A percentile compares a stretch with the other conserved stretches of the same genome.
Evolutionary conservation across 176 grass and related monocot species (phyloP).

Genomic region (Luzula sylvatica): DNA sequence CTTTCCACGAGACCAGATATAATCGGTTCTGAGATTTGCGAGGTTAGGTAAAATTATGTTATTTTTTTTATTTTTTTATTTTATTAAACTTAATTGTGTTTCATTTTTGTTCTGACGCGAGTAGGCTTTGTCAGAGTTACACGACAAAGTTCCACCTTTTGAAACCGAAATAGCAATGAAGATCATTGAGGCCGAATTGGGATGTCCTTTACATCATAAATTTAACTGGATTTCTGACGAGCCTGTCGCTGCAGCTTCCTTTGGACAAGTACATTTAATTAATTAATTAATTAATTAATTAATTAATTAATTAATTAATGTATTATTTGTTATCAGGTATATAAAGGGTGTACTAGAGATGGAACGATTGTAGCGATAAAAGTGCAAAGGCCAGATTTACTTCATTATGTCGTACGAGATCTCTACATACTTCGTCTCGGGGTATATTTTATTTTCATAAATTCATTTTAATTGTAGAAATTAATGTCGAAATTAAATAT

Average conservation of each 20-base stretch:
- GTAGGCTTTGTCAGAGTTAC: constrained; percentile 72
- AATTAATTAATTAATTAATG: too few species aligned
- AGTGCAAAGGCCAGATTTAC: constrained; percentile 73
- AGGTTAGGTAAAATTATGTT: constrained; percentile 62
- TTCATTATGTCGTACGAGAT: constrained; percentile 70
- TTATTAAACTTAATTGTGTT: neutral
- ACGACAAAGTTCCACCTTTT: constrained; percentile 83
- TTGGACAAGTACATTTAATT: constrained; percentile 58
- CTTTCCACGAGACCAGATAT: constrained; percentile 93
- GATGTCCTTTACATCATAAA: constrained; percentile 33
- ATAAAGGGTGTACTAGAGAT: constrained; percentile 65
- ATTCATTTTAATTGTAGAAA: neutral
- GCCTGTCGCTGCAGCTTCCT: constrained; percentile 75
- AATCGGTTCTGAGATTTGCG: constrained; percentile 85
- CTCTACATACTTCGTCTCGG: constrained; percentile 86
- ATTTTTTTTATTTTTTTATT: neutral
- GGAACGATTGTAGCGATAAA: constrained; percentile 79
- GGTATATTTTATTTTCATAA: constrained; percentile 32
- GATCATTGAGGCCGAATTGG: constrained; percentile 70
- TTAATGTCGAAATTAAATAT: constrained; percentile 4
- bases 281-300: neutral
- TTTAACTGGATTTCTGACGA: constrained; percentile 83
- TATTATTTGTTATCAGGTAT: constrained; percentile 39
- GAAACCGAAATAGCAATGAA: constrained; percentile 64
- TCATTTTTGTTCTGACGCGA: too few species aligned